Conservation (phyloP, 345 rosid species). For the Citrus sp. region DNA sequence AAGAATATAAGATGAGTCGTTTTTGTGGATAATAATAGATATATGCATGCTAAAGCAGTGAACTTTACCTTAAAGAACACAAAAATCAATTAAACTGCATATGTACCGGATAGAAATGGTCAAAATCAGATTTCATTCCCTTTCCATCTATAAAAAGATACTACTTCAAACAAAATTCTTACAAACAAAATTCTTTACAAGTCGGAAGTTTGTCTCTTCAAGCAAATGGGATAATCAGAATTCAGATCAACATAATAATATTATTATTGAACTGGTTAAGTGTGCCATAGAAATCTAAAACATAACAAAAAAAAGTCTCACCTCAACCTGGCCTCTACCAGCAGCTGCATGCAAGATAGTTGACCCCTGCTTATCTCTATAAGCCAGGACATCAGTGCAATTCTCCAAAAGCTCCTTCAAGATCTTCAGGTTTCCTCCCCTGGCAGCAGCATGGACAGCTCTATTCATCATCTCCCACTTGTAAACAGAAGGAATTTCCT, state of each 20-base stretch:
- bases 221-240: neutral
- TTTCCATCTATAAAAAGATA: neutral
- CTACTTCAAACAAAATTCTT: neutral
- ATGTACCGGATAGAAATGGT: neutral
- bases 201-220: neutral
- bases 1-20: neutral
- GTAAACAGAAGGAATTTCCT: constrained; percentile 59
- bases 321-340: constrained; percentile 77
- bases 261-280: neutral
- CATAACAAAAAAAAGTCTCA: constrained; percentile 19
- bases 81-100: neutral
- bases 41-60: constrained; percentile 3
- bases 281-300: neutral
- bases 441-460: constrained; percentile 85
- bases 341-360: constrained; percentile 92
- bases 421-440: constrained; percentile 66
- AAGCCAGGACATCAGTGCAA: constrained; percentile 52
- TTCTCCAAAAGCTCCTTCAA: constrained; percentile 53
- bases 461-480: constrained; percentile 79
- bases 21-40: neutral
- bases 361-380: constrained; percentile 73
- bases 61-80: neutral
- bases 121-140: neutral
- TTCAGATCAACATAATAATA: neutral
- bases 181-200: neutral